phyloP scores from a whole-genome alignment of 2,329 filamentous ascomycete genomes.

The Remersonia thermophila region DNA sequence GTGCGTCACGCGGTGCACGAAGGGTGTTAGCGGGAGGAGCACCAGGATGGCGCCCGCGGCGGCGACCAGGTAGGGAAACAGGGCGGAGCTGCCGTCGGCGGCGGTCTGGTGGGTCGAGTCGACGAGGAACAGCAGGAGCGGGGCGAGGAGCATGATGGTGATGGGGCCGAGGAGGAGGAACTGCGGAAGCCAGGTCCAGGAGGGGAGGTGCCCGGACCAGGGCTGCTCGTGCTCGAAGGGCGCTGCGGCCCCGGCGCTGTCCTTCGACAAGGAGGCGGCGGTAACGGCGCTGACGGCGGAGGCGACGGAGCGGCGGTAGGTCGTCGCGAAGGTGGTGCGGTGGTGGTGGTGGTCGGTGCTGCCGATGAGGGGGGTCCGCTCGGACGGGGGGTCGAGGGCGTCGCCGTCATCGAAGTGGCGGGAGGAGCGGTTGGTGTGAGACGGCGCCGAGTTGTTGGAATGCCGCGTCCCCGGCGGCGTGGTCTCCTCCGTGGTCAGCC shows the following conservation, averaged over 20 bases:
- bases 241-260: slow-evolving; percentile 14
- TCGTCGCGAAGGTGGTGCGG: slow-evolving; percentile 42
- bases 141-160: slow-evolving; percentile 62
- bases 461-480: slow-evolving; percentile 9
- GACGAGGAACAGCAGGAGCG: slow-evolving; percentile 61
- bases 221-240: slow-evolving; percentile 56
- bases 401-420: slow-evolving; percentile 24
- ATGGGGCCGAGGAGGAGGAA: slow-evolving; percentile 71
- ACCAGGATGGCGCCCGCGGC: slow-evolving; percentile 58
- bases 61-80: slow-evolving; percentile 60
- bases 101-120: slow-evolving; percentile 68
- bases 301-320: slow-evolving; percentile 39
- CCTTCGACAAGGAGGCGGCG: slow-evolving; percentile 13
- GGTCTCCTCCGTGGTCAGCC: slow-evolving; percentile 9
- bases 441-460: slow-evolving; percentile 7
- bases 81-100: slow-evolving; percentile 62
- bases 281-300: slow-evolving; percentile 18
- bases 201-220: slow-evolving; percentile 70
- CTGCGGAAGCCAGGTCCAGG: slow-evolving; percentile 81
- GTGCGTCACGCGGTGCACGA: slow-evolving; percentile 74
- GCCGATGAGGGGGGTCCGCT: slow-evolving; percentile 39
- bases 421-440: slow-evolving; percentile 9
- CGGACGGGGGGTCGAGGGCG: slow-evolving; percentile 32
- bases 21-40: slow-evolving; percentile 65
- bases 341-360: slow-evolving; percentile 20